Evolutionary conservation across 805 yeast species (phyloP), one percentile per base, ranked within the genome.

Genomic region (Suhomyces emberorum): DNA sequence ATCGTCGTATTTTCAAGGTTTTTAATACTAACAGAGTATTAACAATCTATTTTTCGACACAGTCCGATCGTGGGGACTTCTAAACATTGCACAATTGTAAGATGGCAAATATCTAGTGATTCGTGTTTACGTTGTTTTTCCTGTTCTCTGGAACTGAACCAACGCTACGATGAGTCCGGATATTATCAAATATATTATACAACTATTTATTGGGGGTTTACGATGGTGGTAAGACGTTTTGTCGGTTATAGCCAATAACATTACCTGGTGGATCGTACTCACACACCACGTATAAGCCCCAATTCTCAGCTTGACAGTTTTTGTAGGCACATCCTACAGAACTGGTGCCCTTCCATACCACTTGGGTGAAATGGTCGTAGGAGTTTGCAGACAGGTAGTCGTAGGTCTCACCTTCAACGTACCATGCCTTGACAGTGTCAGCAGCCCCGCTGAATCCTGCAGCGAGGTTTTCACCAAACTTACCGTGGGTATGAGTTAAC

Each of bases 221-320:
- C 8, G 9, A 7, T n/a, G 5, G 26, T 7, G 57, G 58, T 23
- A 58, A 52, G 15, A 61, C 67, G 32, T 62, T 62, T 7, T 32
- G 47, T 12, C 28, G 28, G n/a, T 49, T 43, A 31, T 54, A 38
- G 8, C 69, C 69, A 24, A 62, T 47, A 21, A 59, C 50, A 32
- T 63, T 62, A n/a, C 68, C 69, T 1, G 56, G 50, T 6, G 69
- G 69, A 35, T 49, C 54, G 43, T 61, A 62, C 37, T 54, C 58
- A 34, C 69, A 61, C 7, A 63, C 46, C 14, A 62, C 46, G 46
- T 63, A 63, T 29, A 41, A 34, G 9, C 61, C 61, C 67, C 67
- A 62, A 28, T 51, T 50, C 18, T 51, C 43, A 15, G 63, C 44
- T n/a, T 43, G 30, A 26, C 63, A 58, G 41, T 57, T 58, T 36